These are phyloP conservation scores for Isatis tinctoria DNA, from an alignment of 345 rosid genomes.

Conservation along the genomic window DNA sequence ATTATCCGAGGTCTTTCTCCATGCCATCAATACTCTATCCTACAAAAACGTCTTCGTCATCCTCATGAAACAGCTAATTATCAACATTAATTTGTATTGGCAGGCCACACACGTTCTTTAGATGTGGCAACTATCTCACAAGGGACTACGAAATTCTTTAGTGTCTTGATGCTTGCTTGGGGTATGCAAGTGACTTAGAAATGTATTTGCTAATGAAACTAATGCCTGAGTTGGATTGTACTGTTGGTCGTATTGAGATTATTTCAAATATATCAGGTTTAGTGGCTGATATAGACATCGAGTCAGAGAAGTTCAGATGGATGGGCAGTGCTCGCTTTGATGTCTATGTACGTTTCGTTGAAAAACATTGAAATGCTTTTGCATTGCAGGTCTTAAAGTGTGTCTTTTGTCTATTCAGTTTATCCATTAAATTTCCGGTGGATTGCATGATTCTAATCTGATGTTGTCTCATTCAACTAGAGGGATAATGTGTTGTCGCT, in stretches of 20 bases:
- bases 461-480: not conserved
- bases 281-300: constrained; percentile 94
- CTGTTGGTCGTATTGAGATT: not conserved
- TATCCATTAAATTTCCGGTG: not conserved
- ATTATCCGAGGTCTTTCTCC: constrained; percentile 69
- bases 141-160: constrained; percentile 61
- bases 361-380: not conserved
- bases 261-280: constrained; percentile 51
- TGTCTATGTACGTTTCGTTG: constrained; percentile 60
- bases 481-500: not conserved
- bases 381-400: not conserved
- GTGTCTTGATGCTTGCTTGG: constrained; percentile 97
- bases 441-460: not conserved
- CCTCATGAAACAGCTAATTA: not conserved
- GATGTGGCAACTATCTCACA: constrained; percentile 86
- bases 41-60: not conserved
- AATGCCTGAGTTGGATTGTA: not conserved
- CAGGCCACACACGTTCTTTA: constrained; percentile 68
- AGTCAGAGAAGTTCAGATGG: constrained; percentile 92
- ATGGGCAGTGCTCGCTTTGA: constrained; percentile 90
- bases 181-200: constrained; percentile 40
- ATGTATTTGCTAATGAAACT: not conserved
- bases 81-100: constrained; percentile 17
- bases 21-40: not conserved
- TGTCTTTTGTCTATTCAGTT: not conserved